Conservation (phyloP, 1,284 basidiomycete species). For the Puccinia horiana region DNA sequence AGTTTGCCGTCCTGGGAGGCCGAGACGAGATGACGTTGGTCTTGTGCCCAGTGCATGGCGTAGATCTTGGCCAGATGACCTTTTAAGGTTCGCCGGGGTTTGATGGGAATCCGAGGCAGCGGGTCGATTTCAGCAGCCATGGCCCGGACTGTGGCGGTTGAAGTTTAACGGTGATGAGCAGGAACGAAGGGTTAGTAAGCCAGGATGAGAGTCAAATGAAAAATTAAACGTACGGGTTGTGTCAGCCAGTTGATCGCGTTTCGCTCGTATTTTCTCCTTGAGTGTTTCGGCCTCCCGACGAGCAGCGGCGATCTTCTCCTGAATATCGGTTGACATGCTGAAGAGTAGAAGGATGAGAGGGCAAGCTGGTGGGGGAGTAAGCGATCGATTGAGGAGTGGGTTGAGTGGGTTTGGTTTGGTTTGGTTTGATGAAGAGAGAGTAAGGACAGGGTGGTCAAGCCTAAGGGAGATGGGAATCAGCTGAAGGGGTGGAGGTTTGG, state of each 20-base stretch:
- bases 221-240: slow-evolving; percentile 73
- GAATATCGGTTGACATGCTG: slow-evolving; percentile 56
- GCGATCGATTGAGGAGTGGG: background rate
- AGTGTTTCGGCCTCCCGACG: slow-evolving; percentile 91
- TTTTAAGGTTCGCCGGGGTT: slow-evolving; percentile 86
- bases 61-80: slow-evolving; percentile 99
- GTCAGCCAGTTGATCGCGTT: slow-evolving; percentile 91
- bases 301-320: slow-evolving; percentile 78
- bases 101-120: slow-evolving; percentile 91
- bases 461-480: no score
- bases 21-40: slow-evolving; percentile 93
- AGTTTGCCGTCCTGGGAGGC: slow-evolving; percentile 99
- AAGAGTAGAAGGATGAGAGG: background rate
- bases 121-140: slow-evolving; percentile 96
- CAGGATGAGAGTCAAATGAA: background rate
- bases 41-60: slow-evolving; percentile 98
- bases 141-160: slow-evolving; percentile 70
- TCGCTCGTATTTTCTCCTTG: slow-evolving; percentile 95
- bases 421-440: no score
- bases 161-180: background rate
- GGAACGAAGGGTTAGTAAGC: background rate
- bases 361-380: background rate
- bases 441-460: no score
- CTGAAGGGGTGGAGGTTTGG: no score
- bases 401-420: no score